Percentiles rank a stretch among this genome's conserved stretches.
Evolutionary conservation across 305 asterid genomes (phyloP).

Genomic region (Fraxinus latifolia): DNA sequence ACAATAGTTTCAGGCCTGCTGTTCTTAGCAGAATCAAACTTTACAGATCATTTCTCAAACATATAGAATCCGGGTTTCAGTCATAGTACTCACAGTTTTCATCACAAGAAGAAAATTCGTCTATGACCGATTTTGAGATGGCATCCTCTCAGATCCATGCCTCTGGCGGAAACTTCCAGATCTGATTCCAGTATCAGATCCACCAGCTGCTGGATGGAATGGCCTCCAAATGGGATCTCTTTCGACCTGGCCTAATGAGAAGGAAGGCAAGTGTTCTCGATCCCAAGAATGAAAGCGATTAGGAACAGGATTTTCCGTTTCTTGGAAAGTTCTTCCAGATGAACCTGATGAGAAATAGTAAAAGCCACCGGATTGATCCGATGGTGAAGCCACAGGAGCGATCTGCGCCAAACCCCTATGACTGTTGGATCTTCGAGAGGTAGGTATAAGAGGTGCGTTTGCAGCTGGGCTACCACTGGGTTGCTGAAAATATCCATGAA

Average conservation of each 20-base stretch:
- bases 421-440: constrained; percentile 48
- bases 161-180: constrained; percentile 48
- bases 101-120: constrained; percentile 24
- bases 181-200: constrained; percentile 42
- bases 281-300: constrained; percentile 53
- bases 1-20: constrained; percentile 30
- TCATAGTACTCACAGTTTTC: constrained; percentile 39
- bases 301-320: constrained; percentile 46
- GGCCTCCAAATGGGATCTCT: constrained; percentile 66
- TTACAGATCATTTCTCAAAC: constrained; percentile 46
- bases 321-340: constrained; percentile 56
- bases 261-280: constrained; percentile 45
- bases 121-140: constrained; percentile 67
- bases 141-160: constrained; percentile 66
- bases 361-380: constrained; percentile 52
- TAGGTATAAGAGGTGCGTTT: constrained; percentile 37
- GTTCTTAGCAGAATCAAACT: constrained; percentile 25
- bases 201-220: constrained; percentile 42
- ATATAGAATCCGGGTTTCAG: constrained; percentile 31
- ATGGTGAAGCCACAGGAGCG: constrained; percentile 46
- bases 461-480: constrained; percentile 40
- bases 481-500: constrained; percentile 59
- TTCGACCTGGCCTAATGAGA: constrained; percentile 22
- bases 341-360: constrained; percentile 50
- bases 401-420: constrained; percentile 48